phyloP scores from a whole-genome alignment of 2,329 filamentous ascomycete species.

The Exophiala sp. region DNA sequence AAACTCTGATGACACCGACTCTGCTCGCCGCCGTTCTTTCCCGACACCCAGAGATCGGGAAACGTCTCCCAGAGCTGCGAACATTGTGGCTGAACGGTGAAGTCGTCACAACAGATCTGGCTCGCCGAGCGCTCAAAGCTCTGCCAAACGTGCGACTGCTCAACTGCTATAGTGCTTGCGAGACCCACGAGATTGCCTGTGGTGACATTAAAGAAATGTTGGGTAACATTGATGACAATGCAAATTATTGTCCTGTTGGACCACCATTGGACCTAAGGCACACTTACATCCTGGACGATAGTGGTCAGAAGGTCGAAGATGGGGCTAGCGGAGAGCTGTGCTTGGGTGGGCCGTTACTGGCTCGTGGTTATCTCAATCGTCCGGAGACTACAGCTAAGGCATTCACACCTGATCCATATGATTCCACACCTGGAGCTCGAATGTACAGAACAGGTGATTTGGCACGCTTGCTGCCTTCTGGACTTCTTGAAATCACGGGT shows the following conservation, averaged over 20 bases:
- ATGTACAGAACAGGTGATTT: slow-evolving; percentile 75
- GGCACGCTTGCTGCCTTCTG: slow-evolving; percentile 63
- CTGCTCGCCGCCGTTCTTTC: slow-evolving; percentile 71
- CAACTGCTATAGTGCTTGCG: slow-evolving; percentile 79
- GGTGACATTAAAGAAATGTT: slow-evolving; percentile 70
- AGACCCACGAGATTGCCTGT: slow-evolving; percentile 76
- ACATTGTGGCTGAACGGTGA: slow-evolving; percentile 80
- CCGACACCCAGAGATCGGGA: slow-evolving; percentile 63
- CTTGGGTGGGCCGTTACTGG: slow-evolving; percentile 69
- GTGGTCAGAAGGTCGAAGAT: slow-evolving; percentile 59
- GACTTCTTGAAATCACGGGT: slow-evolving; percentile 70
- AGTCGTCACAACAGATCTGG: slow-evolving; percentile 75
- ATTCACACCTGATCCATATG: slow-evolving; percentile 66
- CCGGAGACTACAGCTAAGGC: slow-evolving; percentile 72
- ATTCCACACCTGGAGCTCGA: slow-evolving; percentile 55
- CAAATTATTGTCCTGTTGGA: slow-evolving; percentile 70
- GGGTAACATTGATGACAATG: slow-evolving; percentile 59
- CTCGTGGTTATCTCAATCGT: slow-evolving; percentile 74
- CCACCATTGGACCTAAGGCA: slow-evolving; percentile 64
- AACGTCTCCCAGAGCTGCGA: slow-evolving; percentile 61
- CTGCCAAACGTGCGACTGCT: slow-evolving; percentile 67
- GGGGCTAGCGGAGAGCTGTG: slow-evolving; percentile 70
- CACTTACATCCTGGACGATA: slow-evolving; percentile 70
- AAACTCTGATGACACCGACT: slow-evolving; percentile 81
- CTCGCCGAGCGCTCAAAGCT: slow-evolving; percentile 62